A percentile compares a stretch with the other conserved stretches of the same genome.
These are phyloP conservation scores for Xerocomellus chrysenteron DNA, from an alignment of 768 basidiomycete genomes.

Conservation along the genomic window DNA sequence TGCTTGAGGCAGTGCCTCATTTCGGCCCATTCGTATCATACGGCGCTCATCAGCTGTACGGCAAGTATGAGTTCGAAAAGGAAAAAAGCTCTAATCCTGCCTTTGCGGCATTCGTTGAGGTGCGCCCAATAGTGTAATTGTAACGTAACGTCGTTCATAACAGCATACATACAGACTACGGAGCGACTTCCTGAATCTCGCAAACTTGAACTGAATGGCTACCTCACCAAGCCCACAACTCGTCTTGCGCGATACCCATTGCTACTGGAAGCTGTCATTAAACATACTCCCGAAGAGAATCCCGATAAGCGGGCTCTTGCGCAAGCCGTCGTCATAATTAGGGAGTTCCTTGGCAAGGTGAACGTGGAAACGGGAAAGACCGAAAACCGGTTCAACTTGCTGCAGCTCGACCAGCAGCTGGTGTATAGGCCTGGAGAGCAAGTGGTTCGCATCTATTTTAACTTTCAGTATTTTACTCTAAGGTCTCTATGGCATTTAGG, in stretches of 20 bases:
- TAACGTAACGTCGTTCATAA: not conserved
- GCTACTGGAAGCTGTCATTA: constrained; percentile 85
- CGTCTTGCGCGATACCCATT: constrained; percentile 96
- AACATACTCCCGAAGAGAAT: constrained; percentile 88
- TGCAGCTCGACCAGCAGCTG: constrained; percentile 91
- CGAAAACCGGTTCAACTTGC: constrained; percentile 93
- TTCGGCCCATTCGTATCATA: constrained; percentile 94
- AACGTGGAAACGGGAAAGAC: constrained; percentile 93
- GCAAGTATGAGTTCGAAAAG: constrained; percentile 99
- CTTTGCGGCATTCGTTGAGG: constrained; percentile 96
- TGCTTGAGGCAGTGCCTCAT: constrained; percentile 81
- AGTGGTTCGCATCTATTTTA: constrained; percentile 57
- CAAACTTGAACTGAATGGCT: constrained; percentile 96
- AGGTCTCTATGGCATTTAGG: constrained; percentile 42
- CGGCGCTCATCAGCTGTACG: constrained; percentile 95
- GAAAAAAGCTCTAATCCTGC: constrained; percentile 92
- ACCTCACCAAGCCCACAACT: constrained; percentile 97
- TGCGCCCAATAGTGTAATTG: constrained; percentile 30
- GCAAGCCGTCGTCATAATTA: constrained; percentile 72
- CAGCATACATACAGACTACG: constrained; percentile 54
- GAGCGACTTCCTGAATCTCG: constrained; percentile 94
- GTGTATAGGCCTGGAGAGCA: constrained; percentile 87
- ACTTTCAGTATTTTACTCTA: not conserved
- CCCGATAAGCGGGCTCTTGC: constrained; percentile 78
- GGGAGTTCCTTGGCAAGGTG: constrained; percentile 82